Evolutionary conservation across 139 green algal genomes (phyloP), one percentile per base, ranked within the genome.

Genomic region (Micractinium conductrix): DNA sequence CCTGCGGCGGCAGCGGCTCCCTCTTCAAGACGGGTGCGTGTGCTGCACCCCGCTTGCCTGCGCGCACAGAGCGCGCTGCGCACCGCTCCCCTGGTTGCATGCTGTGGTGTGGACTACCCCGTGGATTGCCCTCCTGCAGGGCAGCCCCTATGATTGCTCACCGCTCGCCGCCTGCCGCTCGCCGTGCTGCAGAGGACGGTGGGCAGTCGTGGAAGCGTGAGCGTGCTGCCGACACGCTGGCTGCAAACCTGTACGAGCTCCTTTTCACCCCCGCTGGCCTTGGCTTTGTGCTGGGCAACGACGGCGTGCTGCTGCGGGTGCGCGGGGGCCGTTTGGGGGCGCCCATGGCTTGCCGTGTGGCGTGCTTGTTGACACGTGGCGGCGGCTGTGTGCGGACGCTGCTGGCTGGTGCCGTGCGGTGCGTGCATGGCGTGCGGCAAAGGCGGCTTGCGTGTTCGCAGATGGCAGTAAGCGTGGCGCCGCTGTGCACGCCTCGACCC

Each of bases 171-270:
- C 5, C 67, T 30, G 28, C 67, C 65, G 22, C 40, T 38, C 4
- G 2, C n/a, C 2, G 28, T 37, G n/a, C 28, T 44, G 50, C 83
- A 37, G 85, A 87, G 26, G 96, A 99, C 80, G 94, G 92, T n/a
- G 97, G 97, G 72, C 96, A 97, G 88, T 93, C 71, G 7, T 99
- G 97, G 96, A 98, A 96, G 89, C 92, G 97, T 42, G 97, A 98
- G 87, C 55, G 80, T 65, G 86, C 86, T 14, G 93, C 93, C 30
- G 96, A 99, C 83, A 67, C 94, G 2, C 81, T 99, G 50, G 93
- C 96, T n/a, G 97, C 91, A 67, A 99, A 99, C 93, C 90, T 99
- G 79, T 99, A 99, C 84, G 92, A 91, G 24, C 92, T 99, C 30
- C 96, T 97, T 84, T 99, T 98, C 86, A 85, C 63, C 44, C 65